These are phyloP conservation scores for Zygnema cylindricum DNA, from an alignment of 139 green algal genomes.

Conservation along the genomic window DNA sequence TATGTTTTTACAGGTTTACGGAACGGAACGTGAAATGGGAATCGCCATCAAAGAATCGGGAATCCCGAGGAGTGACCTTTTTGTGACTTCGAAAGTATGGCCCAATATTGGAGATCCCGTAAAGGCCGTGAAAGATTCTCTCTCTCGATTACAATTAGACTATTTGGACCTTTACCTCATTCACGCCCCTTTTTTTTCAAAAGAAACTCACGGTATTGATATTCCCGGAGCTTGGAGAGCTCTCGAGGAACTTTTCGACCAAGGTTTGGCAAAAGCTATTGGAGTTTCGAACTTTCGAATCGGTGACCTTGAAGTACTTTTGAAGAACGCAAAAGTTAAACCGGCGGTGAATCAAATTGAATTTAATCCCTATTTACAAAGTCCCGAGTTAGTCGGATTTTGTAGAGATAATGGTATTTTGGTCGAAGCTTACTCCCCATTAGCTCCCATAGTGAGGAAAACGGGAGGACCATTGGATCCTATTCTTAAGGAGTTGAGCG, in stretches of 20 bases:
- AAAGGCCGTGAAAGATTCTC: neutral
- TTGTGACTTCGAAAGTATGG: slow-evolving; percentile 29
- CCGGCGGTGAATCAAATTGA: slow-evolving; percentile 19
- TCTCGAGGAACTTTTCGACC: neutral
- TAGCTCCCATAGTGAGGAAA: neutral
- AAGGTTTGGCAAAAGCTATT: slow-evolving; percentile 5
- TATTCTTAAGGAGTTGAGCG: neutral
- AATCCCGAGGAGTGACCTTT: slow-evolving; percentile 4
- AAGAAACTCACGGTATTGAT: neutral
- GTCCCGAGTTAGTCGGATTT: neutral
- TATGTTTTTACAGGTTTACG: slow-evolving; percentile 12
- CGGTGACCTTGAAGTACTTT: neutral
- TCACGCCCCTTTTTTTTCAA: slow-evolving; percentile 6
- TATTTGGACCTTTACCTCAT: slow-evolving; percentile 11
- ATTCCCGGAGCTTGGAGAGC: neutral
- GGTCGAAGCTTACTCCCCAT: neutral
- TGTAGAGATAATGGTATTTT: neutral
- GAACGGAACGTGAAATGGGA: neutral
- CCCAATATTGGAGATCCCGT: neutral
- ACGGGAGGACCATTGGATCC: slow-evolving; percentile 3
- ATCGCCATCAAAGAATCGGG: neutral
- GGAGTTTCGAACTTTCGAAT: slow-evolving; percentile 15
- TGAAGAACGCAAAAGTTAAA: neutral
- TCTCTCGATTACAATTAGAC: neutral
- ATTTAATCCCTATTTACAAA: slow-evolving; percentile 9